These are phyloP conservation scores for Leucogyrophana mollusca DNA, from an alignment of 768 basidiomycete genomes.

Conservation along the genomic window DNA sequence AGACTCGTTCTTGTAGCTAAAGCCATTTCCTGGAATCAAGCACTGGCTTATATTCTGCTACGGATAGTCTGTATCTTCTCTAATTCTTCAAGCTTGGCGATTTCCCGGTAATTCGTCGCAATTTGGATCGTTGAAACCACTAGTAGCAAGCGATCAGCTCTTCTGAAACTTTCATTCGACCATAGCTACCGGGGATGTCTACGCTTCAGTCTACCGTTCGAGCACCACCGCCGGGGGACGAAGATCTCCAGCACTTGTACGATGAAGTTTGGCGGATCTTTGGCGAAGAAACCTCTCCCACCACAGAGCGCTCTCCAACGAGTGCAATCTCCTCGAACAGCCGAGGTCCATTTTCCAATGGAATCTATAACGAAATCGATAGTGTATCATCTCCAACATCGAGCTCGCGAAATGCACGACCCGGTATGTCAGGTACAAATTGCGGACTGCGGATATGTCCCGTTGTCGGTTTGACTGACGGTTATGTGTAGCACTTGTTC, in stretches of 20 bases:
- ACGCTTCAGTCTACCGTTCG: conserved; percentile 31
- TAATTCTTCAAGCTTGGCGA: neutral
- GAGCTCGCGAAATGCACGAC: conserved; percentile 13
- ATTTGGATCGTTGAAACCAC: no score
- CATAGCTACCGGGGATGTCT: conserved; percentile 28
- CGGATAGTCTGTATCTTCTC: no score
- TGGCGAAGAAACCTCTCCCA: conserved; percentile 42
- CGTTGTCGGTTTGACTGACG: conserved; percentile 3
- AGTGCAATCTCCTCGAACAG: conserved; percentile 13
- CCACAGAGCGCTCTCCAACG: conserved; percentile 25
- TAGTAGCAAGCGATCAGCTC: conserved; percentile 8
- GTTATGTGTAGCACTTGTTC: neutral
- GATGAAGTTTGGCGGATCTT: conserved; percentile 75
- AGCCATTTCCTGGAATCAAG: no score
- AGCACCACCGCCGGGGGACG: conserved; percentile 53
- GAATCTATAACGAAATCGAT: conserved; percentile 20
- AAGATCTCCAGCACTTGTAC: conserved; percentile 72
- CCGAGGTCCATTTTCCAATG: conserved; percentile 18
- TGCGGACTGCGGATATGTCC: neutral
- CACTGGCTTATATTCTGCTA: no score
- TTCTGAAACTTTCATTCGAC: neutral
- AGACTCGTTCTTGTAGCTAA: no score
- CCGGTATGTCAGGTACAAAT: conserved; percentile 23
- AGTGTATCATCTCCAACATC: conserved; percentile 8
- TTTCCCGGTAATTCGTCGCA: neutral